Conservation (phyloP, 176 grass and related monocot species). For the barley (Hordeum vulgare) region MorexV3_pseudomolecules_assembly NC_058521.1:541255656-541256155, state of each 20-base stretch:
- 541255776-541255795: slow-evolving; percentile 53
- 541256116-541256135: neutral
- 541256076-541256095: neutral
- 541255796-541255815: slow-evolving; percentile 57
- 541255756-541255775: slow-evolving; percentile 46
- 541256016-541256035: neutral
- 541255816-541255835: slow-evolving; percentile 73
- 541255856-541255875: slow-evolving; percentile 67
- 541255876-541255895: slow-evolving; percentile 61
- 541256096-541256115: neutral
- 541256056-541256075: neutral
- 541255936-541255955: slow-evolving; percentile 37
- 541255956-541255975: slow-evolving; percentile 34
- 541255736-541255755: slow-evolving; percentile 50
- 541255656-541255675: slow-evolving; percentile 46
- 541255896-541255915: slow-evolving; percentile 52
- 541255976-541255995: neutral
- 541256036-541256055: neutral
- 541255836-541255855: slow-evolving; percentile 77
- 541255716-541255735: slow-evolving; percentile 31
- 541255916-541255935: slow-evolving; percentile 32
- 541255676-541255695: slow-evolving; percentile 26
- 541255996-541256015: neutral
- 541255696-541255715: slow-evolving; percentile 9
- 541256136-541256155: neutral